Conservation (phyloP, 352 stramenopile genomes). For the Phytophthora parvispora region DNA sequence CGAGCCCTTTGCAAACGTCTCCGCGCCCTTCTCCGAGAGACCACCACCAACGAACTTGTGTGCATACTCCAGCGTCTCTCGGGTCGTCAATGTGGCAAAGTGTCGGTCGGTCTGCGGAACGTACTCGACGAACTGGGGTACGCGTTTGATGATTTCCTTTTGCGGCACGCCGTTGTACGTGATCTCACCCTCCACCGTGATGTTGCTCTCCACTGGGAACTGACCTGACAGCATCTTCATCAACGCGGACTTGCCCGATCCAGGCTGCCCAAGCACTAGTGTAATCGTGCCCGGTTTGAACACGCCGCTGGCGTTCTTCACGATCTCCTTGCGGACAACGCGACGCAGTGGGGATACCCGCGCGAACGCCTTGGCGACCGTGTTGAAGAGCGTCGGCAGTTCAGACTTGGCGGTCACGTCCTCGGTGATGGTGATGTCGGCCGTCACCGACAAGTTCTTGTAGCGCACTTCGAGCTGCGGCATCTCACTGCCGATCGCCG, state of each 20-base stretch:
- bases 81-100: conserved; percentile 38
- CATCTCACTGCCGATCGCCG: conserved; percentile 23
- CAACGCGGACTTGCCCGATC: conserved; percentile 49
- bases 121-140: conserved; percentile 47
- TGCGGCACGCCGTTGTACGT: conserved; percentile 43
- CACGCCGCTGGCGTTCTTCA: conserved; percentile 39
- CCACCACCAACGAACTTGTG: conserved; percentile 37
- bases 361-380: conserved; percentile 1
- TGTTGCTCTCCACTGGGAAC: conserved; percentile 38
- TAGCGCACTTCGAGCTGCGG: conserved; percentile 43
- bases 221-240: conserved; percentile 40
- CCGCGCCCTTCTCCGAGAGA: conserved; percentile 42
- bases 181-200: conserved; percentile 40
- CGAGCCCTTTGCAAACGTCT: conserved; percentile 38
- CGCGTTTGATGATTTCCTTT: conserved; percentile 27
- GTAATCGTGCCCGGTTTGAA: conserved; percentile 46
- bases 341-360: conserved; percentile 22
- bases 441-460: conserved; percentile 38
- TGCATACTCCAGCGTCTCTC: conserved; percentile 47
- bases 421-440: conserved; percentile 24
- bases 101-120: conserved; percentile 44
- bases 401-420: conserved; percentile 32
- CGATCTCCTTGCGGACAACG: conserved; percentile 43
- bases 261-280: conserved; percentile 45
- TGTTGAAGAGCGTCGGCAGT: conserved; percentile 49